A percentile compares a stretch with the other conserved stretches of the same genome.
Conservation (phyloP, 1,284 basidiomycete species). For the Ganoderma leucocontextum region DNA sequence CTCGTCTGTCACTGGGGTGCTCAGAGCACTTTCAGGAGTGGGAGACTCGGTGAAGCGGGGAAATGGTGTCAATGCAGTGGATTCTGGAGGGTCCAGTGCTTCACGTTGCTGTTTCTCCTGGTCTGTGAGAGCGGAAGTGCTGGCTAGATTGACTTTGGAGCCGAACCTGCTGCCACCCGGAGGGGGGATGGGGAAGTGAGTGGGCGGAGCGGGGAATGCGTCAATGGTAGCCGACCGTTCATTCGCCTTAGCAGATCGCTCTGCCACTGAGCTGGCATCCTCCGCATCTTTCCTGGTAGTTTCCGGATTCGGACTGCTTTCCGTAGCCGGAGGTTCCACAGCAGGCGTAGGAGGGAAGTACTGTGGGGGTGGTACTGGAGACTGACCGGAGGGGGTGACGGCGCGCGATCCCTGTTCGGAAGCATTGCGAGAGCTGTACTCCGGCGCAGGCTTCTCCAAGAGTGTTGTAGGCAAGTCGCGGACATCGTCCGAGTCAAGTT, state of each 20-base stretch:
- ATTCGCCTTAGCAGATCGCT: slow-evolving; percentile 7
- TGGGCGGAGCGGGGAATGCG: slow-evolving; percentile 75
- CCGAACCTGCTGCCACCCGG: slow-evolving; percentile 34
- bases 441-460: slow-evolving; percentile 35
- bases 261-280: slow-evolving; percentile 6
- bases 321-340: slow-evolving; percentile 13
- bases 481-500: slow-evolving; percentile 11
- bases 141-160: slow-evolving; percentile 7
- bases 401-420: slow-evolving; percentile 35
- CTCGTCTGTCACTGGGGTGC: slow-evolving; percentile 29
- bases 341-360: slow-evolving; percentile 26
- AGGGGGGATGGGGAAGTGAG: slow-evolving; percentile 71
- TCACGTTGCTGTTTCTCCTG: slow-evolving; percentile 8
- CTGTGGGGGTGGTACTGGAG: slow-evolving; percentile 33
- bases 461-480: slow-evolving; percentile 17
- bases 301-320: slow-evolving; percentile 8
- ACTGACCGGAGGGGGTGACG: slow-evolving; percentile 33
- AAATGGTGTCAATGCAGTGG: slow-evolving; percentile 26
- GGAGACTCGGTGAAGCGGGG: slow-evolving; percentile 38
- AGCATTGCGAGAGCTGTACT: slow-evolving; percentile 36
- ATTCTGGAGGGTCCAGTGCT: slow-evolving; percentile 20
- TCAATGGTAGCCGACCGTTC: slow-evolving; percentile 47
- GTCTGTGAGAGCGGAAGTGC: neutral
- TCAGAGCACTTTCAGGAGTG: slow-evolving; percentile 22
- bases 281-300: slow-evolving; percentile 13